Conservation (phyloP, 805 yeast species). For the Zygosaccharomyces siamensis region DNA sequence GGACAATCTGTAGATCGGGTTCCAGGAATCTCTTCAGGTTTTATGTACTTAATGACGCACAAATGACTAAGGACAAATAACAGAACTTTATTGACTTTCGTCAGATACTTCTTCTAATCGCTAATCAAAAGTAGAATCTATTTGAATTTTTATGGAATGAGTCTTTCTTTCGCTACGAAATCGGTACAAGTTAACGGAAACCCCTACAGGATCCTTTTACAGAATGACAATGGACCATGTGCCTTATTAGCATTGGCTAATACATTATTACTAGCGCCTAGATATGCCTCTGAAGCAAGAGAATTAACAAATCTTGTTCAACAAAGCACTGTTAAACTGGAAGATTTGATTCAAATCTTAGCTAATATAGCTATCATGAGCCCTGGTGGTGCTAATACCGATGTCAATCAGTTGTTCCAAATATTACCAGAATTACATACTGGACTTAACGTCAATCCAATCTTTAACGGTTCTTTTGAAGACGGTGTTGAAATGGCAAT, state of each 20-base stretch:
- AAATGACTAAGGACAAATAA: background rate
- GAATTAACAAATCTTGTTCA: constrained; percentile 33
- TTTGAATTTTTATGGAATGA: constrained; percentile 10
- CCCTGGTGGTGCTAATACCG: constrained; percentile 29
- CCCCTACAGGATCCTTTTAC: constrained; percentile 54
- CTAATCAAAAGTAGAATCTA: background rate
- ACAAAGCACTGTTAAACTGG: constrained; percentile 33
- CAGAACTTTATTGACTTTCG: background rate
- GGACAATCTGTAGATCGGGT: background rate
- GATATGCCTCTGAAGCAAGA: constrained; percentile 22
- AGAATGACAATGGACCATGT: constrained; percentile 84
- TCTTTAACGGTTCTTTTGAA: constrained; percentile 56
- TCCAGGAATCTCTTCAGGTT: background rate
- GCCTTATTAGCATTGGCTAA: constrained; percentile 77
- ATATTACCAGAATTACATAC: constrained; percentile 59
- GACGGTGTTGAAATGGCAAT: constrained; percentile 50
- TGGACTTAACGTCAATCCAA: constrained; percentile 71
- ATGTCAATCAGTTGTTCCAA: constrained; percentile 43
- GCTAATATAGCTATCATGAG: constrained; percentile 44
- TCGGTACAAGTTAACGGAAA: constrained; percentile 34
- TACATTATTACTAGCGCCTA: constrained; percentile 52
- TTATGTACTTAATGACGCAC: background rate
- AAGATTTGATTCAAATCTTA: constrained; percentile 44
- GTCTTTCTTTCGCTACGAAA: constrained; percentile 23
- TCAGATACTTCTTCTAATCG: background rate